Base-by-base conservation (phyloP, 2,329 filamentous ascomycete genomes). In the Ilyonectria sp. region DNA sequence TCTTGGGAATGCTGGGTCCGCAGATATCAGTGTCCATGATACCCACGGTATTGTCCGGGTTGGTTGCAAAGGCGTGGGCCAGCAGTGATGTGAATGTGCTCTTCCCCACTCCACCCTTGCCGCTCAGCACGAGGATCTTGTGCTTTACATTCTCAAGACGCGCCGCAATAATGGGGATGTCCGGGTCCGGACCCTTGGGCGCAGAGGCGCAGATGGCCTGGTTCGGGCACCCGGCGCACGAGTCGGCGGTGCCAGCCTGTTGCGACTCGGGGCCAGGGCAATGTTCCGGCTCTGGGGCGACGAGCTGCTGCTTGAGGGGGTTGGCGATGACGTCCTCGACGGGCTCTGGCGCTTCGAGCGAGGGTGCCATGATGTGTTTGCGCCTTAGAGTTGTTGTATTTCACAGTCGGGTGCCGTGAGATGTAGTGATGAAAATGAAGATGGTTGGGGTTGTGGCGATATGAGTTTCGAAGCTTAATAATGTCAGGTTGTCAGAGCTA, bases 11-110 rank as follows among this genome's bases (percentile, higher is more conserved):
- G 71, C 91, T 94, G 1, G 96, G 96, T 0, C 96, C 96, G 82
- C 94, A 98, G 69, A 99, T 97, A 81, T 99, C 96, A 7, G 96
- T 97, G 82, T 99, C 96, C 94, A 98, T 98, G 74, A 99, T 92
- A 21, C 95, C 96, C 31, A 99, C 93, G 1, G 90, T 94, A 63
- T 86, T 92, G 52, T 92, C 89, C 0, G 92, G 90, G 79, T 97
- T 94, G 15, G 90, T 89, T 1, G 96, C 94, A 75, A 99, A 97
- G 1, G 93, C 95, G 79, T 97, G 94, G 2, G 93, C 93, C 19
- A 98, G 89, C 75, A 98, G 89, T 2, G 91, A 92, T 3, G 93
- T 95, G 78, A 98, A 97, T 0, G 96, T 98, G 73, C 93, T 96
- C 83, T 99, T 99, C 8, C 96, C 96, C 1, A 99, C 96, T 53